phyloP scores from a whole-genome alignment of 1,139 yeast genomes.

The Taiozyma sp. region DNA sequence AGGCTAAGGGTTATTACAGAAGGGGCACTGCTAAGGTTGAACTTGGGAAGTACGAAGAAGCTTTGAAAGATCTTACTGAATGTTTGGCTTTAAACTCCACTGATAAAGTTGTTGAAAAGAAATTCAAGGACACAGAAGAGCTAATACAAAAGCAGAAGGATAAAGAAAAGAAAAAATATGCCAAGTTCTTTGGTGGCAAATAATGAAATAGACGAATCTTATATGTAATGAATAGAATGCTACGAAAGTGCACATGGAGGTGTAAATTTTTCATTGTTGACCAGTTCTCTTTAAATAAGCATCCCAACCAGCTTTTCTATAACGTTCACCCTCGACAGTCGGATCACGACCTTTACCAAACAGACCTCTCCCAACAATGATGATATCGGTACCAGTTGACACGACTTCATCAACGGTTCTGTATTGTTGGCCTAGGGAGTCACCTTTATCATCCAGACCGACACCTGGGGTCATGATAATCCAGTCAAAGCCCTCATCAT shows the following conservation, averaged over 20 bases:
- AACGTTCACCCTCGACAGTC: constrained; percentile 76
- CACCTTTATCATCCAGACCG: constrained; percentile 97
- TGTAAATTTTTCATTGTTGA: background rate
- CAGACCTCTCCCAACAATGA: constrained; percentile 95
- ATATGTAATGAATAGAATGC: background rate
- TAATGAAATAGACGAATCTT: background rate
- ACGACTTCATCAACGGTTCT: constrained; percentile 85
- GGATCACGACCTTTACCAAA: constrained; percentile 97
- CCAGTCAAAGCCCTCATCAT: constrained; percentile 88
- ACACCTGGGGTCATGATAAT: constrained; percentile 97
- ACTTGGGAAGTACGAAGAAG: constrained; percentile 42
- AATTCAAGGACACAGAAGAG: constrained; percentile 36
- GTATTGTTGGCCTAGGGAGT: constrained; percentile 93
- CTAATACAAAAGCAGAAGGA: constrained; percentile 38
- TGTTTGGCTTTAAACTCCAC: constrained; percentile 43
- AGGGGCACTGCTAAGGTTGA: constrained; percentile 45
- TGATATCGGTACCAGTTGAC: constrained; percentile 80
- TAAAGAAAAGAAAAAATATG: constrained; percentile 46
- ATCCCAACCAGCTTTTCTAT: constrained; percentile 90
- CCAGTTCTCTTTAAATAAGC: constrained; percentile 55
- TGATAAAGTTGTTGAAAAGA: constrained; percentile 45
- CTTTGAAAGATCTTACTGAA: constrained; percentile 38
- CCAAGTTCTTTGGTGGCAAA: constrained; percentile 44
- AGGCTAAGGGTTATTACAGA: constrained; percentile 60
- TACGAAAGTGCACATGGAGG: background rate